Evolutionary conservation across 208 protist genomes (phyloP), one percentile per base, ranked within the genome.

Genomic region (Trypanosoma caninum): DNA sequence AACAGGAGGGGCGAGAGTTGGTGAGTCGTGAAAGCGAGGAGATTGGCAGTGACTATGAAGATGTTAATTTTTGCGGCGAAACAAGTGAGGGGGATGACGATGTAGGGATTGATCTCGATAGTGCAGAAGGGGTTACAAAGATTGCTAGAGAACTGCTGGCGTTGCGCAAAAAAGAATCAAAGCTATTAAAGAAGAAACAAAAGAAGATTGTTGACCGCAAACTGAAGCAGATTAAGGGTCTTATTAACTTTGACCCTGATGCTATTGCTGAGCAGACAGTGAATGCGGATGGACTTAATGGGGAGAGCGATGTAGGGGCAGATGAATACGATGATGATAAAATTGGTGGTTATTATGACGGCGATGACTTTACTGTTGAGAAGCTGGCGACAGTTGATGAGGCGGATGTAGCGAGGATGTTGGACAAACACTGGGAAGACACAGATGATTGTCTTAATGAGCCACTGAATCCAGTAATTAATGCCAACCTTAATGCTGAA

Each of bases 191-290:
- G 74, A 97, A 93, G 67, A 87, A 87, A 57, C 84, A 96, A 62
- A 96, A 96, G 60, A 96, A 94, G 57, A 50, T 93, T 27, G 89
- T 95, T 16, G 90, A 97, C 55, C 74, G 87, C 30, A 97, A 97
- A 76, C 76, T 94, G 38, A 91, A 96, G 59, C 83, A 96, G 60
- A 92, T 95, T 45, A 85, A 92, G n/a, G 82, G 87, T 6, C 78
- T 98, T 10, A 91, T 95, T 65, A 97, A 96, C 83, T 92, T 89
- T 58, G 88, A 97, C 65, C 87, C 91, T n/a, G 83, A 76, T 59
- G 63, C 73, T 41, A 84, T 69, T 46, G 74, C 74, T 20, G 84
- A 94, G 34, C 83, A 91, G 50, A 65, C 81, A 65, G 78, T 76
- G 33, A 84, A 96, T 44, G 62, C 57, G 10, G 82, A 85, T 60